phyloP scores from a whole-genome alignment of 2,329 filamentous ascomycete species.

The Aquanectria penicillioides region DNA sequence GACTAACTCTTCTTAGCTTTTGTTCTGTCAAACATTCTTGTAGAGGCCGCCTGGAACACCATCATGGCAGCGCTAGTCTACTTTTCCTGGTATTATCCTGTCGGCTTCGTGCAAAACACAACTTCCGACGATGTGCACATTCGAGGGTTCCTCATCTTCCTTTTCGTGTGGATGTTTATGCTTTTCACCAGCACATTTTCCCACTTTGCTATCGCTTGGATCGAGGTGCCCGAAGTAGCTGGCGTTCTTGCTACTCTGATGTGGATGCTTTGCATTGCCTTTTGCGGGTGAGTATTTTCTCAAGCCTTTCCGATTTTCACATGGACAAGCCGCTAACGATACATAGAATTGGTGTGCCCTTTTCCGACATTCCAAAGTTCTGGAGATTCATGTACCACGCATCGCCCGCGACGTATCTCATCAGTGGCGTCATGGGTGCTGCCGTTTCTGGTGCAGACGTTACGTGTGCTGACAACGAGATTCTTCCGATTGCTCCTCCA shows the following conservation, averaged over 20 bases:
- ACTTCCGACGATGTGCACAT: constrained; percentile 30
- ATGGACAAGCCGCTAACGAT: not conserved
- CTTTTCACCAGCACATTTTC: constrained; percentile 41
- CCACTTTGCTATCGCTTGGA: constrained; percentile 37
- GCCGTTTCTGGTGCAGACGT: constrained; percentile 37
- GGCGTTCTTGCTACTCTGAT: constrained; percentile 52
- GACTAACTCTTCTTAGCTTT: constrained; percentile 27
- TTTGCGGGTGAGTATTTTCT: constrained; percentile 53
- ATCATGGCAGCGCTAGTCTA: constrained; percentile 38
- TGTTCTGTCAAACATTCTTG: constrained; percentile 36
- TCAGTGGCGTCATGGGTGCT: constrained; percentile 65
- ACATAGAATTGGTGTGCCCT: constrained; percentile 66
- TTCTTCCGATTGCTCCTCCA: constrained; percentile 66
- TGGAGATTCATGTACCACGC: constrained; percentile 79
- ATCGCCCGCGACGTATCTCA: constrained; percentile 75
- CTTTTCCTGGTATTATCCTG: constrained; percentile 43
- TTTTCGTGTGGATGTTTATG: constrained; percentile 40
- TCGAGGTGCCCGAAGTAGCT: constrained; percentile 35
- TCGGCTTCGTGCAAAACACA: constrained; percentile 40
- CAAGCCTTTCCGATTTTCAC: constrained; percentile 41
- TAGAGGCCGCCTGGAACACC: constrained; percentile 38
- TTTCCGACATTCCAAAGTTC: constrained; percentile 68
- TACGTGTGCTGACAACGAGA: constrained; percentile 49
- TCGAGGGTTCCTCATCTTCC: constrained; percentile 39
- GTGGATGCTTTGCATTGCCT: constrained; percentile 40